Evolutionary conservation across 2,329 filamentous ascomycete genomes (phyloP), one percentile per base, ranked within the genome.

Genomic region (Neocatenulostroma microsporum): DNA sequence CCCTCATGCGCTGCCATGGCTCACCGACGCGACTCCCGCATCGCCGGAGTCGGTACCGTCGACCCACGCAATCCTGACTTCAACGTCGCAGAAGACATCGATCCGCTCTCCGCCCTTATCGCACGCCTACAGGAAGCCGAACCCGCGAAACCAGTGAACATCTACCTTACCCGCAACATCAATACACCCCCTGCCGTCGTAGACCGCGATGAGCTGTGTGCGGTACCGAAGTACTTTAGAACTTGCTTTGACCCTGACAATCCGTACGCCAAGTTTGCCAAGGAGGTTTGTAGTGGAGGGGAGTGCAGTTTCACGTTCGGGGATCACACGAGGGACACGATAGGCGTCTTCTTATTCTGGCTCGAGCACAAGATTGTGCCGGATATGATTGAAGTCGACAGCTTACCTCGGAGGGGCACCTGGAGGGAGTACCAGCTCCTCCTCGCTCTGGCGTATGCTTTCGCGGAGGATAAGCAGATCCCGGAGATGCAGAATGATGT

Each of bases 391-490:
- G 32, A 34, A 12, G 14, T 34, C 14, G 15, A 24, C 21, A 26
- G n/a, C 21, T 23, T 23, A 21, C 12, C 14, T n/a, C n/a, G n/a
- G n/a, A 13, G 24, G 12, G 32, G 19, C 8, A 8, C 5, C 9
- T 13, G 4, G 3, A 5, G 5, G 9, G 20, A 12, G 6, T 34
- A 34, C 21, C 32, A 34, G 21, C 6, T 24, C 17, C 20, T 34
- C 3, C 14, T 34, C 6, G 20, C 21, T 3, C 19, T 25, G 14
- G 32, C 32, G 5, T 34, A 34, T 15, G 13, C 21, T 5, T 26
- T 34, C n/a, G 32, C 32, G 5, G 14, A 34, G 21, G 32, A 34
- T 14, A 25, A 34, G 13, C 13, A 14, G n/a, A 26, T 34, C n/a
- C 14, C 14, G 21, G 21, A 25, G 21, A 25, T 34, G 32, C n/a